Evolutionary conservation across 495 filamentous ascomycete genomes (phyloP).

Genomic region (Viridothelium virens): DNA sequence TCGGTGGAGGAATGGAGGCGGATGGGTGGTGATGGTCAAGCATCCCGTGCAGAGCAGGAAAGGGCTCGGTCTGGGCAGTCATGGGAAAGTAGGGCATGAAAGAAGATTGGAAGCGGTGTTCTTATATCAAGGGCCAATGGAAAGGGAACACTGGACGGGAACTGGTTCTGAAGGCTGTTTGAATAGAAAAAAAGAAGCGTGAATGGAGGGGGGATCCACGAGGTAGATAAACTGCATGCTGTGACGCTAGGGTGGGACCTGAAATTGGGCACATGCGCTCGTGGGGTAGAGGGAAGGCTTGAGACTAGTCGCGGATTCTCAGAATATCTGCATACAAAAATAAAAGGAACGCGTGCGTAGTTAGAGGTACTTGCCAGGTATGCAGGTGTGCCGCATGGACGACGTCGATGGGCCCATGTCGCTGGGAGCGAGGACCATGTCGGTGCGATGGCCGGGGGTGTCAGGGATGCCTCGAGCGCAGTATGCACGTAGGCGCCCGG

Average conservation of each 20-base stretch:
- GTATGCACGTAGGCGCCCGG: slow-evolving; percentile 6
- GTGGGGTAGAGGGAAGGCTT: slow-evolving; percentile 9
- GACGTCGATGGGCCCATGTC: slow-evolving; percentile 7
- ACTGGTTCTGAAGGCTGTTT: background rate
- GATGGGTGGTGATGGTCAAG: slow-evolving; percentile 4
- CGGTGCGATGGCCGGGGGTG: background rate
- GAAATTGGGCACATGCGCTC: slow-evolving; percentile 9
- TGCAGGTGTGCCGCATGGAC: slow-evolving; percentile 8
- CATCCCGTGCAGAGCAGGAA: slow-evolving; percentile 11
- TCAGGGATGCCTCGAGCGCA: background rate
- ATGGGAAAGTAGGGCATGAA: slow-evolving; percentile 11
- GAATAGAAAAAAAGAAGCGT: slow-evolving; percentile 10
- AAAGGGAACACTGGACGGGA: background rate
- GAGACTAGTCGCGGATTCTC: slow-evolving; percentile 9
- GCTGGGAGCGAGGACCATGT: slow-evolving; percentile 6
- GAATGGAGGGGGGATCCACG: slow-evolving; percentile 7
- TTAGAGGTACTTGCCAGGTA: slow-evolving; percentile 12
- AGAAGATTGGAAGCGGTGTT: background rate
- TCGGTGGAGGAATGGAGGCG: background rate
- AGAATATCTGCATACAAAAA: slow-evolving; percentile 12
- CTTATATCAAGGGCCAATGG: background rate
- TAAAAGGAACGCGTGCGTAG: slow-evolving; percentile 1
- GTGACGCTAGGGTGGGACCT: slow-evolving; percentile 11
- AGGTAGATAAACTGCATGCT: slow-evolving; percentile 13
- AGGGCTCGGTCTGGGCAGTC: slow-evolving; percentile 11